Percentiles rank a stretch among this genome's conserved stretches.
These are phyloP conservation scores for Phytophthora hybrid DNA, from an alignment of 352 stramenopile species.

Conservation along the genomic window DNA sequence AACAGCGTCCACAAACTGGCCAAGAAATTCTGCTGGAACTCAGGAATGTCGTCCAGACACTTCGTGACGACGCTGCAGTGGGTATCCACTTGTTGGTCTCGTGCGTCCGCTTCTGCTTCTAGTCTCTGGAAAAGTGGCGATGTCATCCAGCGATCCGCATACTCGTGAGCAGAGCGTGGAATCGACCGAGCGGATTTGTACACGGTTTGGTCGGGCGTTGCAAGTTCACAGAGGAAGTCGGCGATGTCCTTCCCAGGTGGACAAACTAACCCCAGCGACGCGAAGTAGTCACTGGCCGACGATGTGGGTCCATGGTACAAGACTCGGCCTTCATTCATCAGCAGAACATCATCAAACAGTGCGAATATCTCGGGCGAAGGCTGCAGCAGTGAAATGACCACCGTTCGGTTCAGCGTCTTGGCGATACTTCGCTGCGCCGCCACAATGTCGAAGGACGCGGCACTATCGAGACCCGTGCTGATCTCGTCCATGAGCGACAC, in stretches of 20 bases:
- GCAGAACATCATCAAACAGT: slow-evolving; percentile 78
- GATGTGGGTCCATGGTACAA: slow-evolving; percentile 44
- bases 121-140: slow-evolving; percentile 44
- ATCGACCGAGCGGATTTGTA: background rate
- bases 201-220: background rate
- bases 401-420: slow-evolving; percentile 33
- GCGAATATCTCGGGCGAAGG: slow-evolving; percentile 89
- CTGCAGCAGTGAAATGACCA: slow-evolving; percentile 74
- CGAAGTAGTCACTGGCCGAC: slow-evolving; percentile 71
- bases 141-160: slow-evolving; percentile 41
- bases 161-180: slow-evolving; percentile 37
- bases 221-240: slow-evolving; percentile 49
- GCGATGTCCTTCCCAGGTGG: slow-evolving; percentile 37
- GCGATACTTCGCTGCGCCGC: slow-evolving; percentile 69
- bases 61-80: slow-evolving; percentile 36
- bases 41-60: slow-evolving; percentile 32
- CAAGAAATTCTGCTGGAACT: slow-evolving; percentile 51
- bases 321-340: slow-evolving; percentile 62
- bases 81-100: slow-evolving; percentile 27
- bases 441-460: slow-evolving; percentile 69
- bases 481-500: slow-evolving; percentile 73
- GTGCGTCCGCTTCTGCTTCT: slow-evolving; percentile 36
- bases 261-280: slow-evolving; percentile 52
- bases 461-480: slow-evolving; percentile 48
- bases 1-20: slow-evolving; percentile 46